Base-by-base conservation (phyloP, 164 flowering plant genomes). In the Chloranthus sessilifolius region DNA sequence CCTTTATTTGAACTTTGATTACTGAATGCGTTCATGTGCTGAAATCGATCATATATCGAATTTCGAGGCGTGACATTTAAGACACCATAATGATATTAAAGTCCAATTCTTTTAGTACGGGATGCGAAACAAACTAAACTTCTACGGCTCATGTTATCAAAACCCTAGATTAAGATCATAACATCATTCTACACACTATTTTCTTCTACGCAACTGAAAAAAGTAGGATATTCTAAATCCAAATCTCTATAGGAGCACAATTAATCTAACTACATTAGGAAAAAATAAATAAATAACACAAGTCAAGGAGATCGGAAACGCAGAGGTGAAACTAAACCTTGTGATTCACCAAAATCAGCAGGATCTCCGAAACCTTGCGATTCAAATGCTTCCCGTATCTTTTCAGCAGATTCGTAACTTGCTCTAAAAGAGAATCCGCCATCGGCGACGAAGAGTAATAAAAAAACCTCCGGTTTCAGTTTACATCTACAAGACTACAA, bases 341-440 rank as follows among this genome's bases (percentile, higher is more conserved):
- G 50, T 57, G 65, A 39, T 64, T 69, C 35, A 41, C 20, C 39
- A 69, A 26, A 61, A 65, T 15, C 56, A 69, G 27, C 26, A 56
- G 2, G 29, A 60, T 24, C 26, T 61, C 54, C 8, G 73, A 56
- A 40, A 65, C 12, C 33, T 57, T 69, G 22, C 58, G 62, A 41
- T 60, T 64, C 56, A 64, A 49, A 0, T 43, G 40, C 42, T 42
- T 64, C 8, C 56, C 52, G 16, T 56, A 5, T 48, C 73, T 60
- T 30, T 42, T 61, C 35, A 64, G 8, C 16, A 64, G 44, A 47
- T 48, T 39, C 27, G 15, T 11, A 30, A 61, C 53, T 34, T 64
- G 69, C 17, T 30, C 50, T 12, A 50, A 12, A 1, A 64, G 23
- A 28, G 63, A 64, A 43, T 59, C 62, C 44, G 55, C 55, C 73